Evolutionary conservation across 441 rosid genomes (phyloP).

Genomic region (Isatis lusitanica): DNA sequence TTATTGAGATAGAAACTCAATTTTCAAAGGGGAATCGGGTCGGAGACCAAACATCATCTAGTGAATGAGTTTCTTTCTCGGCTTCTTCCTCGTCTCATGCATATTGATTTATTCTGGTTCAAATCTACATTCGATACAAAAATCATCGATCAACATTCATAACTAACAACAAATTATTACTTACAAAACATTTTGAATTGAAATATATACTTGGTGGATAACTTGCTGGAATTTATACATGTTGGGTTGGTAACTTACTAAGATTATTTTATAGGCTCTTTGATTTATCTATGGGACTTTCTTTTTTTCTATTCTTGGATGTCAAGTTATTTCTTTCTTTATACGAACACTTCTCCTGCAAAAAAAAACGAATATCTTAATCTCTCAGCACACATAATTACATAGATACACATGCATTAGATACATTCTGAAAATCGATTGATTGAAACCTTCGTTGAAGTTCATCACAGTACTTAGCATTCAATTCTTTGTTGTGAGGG

Average conservation of each 20-base stretch:
- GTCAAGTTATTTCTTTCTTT: constrained; percentile 46
- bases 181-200: no score
- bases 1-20: no score
- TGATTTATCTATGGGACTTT: constrained; percentile 43
- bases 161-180: no score
- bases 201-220: not conserved
- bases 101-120: not conserved
- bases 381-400: not conserved
- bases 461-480: constrained; percentile 73
- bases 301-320: constrained; percentile 39
- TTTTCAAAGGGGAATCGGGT: no score
- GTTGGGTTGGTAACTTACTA: constrained; percentile 40
- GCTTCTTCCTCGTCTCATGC: constrained; percentile 30
- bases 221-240: constrained; percentile 35
- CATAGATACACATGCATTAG: not conserved
- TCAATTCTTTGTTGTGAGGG: constrained; percentile 90
- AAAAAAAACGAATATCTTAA: not conserved
- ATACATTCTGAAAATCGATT: constrained; percentile 2
- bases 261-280: constrained; percentile 34
- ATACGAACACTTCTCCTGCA: constrained; percentile 60
- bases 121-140: not conserved
- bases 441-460: constrained; percentile 48
- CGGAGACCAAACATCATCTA: no score
- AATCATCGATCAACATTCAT: no score
- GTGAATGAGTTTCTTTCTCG: constrained; percentile 4